These are phyloP conservation scores for Sclerotinia nivalis DNA, from an alignment of 2,329 filamentous ascomycete species.

Conservation along the genomic window DNA sequence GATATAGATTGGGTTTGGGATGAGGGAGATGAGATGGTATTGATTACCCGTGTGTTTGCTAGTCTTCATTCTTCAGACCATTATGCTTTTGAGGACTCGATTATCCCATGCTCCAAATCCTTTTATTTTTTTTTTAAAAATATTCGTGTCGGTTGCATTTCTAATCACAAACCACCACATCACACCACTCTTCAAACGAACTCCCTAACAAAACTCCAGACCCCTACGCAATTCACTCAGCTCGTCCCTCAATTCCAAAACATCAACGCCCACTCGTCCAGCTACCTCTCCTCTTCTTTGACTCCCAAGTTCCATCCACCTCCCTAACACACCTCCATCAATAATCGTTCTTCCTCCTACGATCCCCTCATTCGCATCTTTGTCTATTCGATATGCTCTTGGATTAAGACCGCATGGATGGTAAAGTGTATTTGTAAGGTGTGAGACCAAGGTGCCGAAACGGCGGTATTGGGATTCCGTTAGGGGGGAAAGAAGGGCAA, in stretches of 20 bases:
- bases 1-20: background rate
- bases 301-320: conserved; percentile 75
- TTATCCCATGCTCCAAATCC: no score
- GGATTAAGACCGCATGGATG: conserved; percentile 81
- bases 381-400: conserved; percentile 70
- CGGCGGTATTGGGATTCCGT: conserved; percentile 81
- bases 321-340: conserved; percentile 72
- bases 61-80: background rate
- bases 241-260: conserved; percentile 69
- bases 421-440: conserved; percentile 74
- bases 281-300: conserved; percentile 72
- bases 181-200: background rate
- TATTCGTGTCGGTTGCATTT: background rate
- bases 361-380: conserved; percentile 47
- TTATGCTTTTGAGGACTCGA: background rate
- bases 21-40: background rate
- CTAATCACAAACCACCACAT: background rate
- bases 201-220: background rate
- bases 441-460: conserved; percentile 76
- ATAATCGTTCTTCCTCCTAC: conserved; percentile 54
- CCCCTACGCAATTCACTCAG: conserved; percentile 59
- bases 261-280: conserved; percentile 67
- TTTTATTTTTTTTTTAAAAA: conserved; percentile 2
- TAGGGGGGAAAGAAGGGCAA: conserved; percentile 76
- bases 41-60: background rate